phyloP scores from a whole-genome alignment of 1,139 yeast genomes.

The Geotrichum carabidarum region DNA sequence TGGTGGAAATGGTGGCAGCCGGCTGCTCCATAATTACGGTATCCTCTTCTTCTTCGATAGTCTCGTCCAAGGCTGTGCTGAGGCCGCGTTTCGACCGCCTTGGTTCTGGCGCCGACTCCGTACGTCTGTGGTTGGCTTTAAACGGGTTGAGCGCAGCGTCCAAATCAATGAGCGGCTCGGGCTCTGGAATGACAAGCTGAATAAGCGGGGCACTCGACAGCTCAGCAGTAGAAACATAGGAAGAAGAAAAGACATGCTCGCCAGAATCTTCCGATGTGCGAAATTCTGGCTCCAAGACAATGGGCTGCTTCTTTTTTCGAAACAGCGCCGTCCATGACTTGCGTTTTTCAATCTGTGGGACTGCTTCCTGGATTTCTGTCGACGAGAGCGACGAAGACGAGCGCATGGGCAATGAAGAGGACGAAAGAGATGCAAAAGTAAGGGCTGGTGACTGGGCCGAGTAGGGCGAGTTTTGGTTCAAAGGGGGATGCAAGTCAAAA shows the following conservation, averaged over 20 bases:
- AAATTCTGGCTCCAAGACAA: conserved; percentile 4
- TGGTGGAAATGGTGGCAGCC: conserved; percentile 22
- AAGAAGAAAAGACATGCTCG: conserved; percentile 19
- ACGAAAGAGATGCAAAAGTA: conserved; percentile 24
- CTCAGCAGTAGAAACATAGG: conserved; percentile 19
- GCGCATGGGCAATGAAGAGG: conserved; percentile 19
- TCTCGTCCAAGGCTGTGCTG: conserved; percentile 31
- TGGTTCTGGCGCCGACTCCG: conserved; percentile 31
- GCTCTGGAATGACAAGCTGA: background rate
- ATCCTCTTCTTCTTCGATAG: conserved; percentile 24
- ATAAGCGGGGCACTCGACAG: conserved; percentile 9
- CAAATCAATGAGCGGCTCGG: conserved; percentile 30
- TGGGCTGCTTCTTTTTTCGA: conserved; percentile 1
- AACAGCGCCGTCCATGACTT: conserved; percentile 28
- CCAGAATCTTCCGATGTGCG: conserved; percentile 16
- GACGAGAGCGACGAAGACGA: conserved; percentile 16
- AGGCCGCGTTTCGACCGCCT: conserved; percentile 17
- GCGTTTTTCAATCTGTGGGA: conserved; percentile 23
- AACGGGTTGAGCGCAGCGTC: conserved; percentile 35
- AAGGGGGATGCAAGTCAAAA: background rate
- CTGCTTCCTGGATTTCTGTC: background rate
- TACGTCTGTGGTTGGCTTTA: conserved; percentile 27
- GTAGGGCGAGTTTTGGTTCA: conserved; percentile 12
- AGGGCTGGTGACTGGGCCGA: conserved; percentile 24
- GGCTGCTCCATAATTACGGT: conserved; percentile 18